Evolutionary conservation across 345 rosid genomes (phyloP), one percentile per base, ranked within the genome.

Genomic region (Nasturtium officinale): DNA sequence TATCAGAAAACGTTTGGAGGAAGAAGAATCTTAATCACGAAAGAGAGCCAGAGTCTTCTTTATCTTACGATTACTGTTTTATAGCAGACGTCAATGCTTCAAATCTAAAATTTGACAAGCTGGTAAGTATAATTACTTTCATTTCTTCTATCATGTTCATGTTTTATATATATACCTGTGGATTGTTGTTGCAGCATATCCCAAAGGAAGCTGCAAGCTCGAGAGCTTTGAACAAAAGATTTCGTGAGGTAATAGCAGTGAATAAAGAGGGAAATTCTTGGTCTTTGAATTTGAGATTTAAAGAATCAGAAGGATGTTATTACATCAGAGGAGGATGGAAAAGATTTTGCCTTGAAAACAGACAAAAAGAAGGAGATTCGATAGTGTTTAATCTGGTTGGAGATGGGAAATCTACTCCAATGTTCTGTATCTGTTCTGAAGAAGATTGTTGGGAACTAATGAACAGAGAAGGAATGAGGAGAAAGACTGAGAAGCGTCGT

Each of bases 181-280:
- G 17, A 28, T 23, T 26, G 8, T 25, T 28, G 9, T 57, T 66
- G 43, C 71, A 76, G 75, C 1, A 46, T 9, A 30, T 76, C 47
- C 79, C 79, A 12, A 10, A 3, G 7, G 8, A 29, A 40, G 42
- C 73, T 45, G 9, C 33, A 6, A 43, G 58, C 7, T 68, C 74
- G 0, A 68, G 21, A 8, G 65, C 50, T 61, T 37, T 68, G 42
- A 62, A 33, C 70, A 62, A 16, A 35, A 3, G n/a, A 76, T 61
- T 9, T 11, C 35, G 25, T 1, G 4, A 69, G 65, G 54, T 76
- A 66, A 46, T 33, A 20, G 3, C 18, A 46, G 65, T 62, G 50
- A 76, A 76, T 42, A 6, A 61, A 76, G 74, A 76, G 9, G 79
- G 79, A 61, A 35, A 42, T 3, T 61, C 75, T 0, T 76, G 79